A percentile compares a stretch with the other conserved stretches of the same genome.
phyloP scores from a whole-genome alignment of 176 grass and related monocot species.

The Musa acuminata region DNA sequence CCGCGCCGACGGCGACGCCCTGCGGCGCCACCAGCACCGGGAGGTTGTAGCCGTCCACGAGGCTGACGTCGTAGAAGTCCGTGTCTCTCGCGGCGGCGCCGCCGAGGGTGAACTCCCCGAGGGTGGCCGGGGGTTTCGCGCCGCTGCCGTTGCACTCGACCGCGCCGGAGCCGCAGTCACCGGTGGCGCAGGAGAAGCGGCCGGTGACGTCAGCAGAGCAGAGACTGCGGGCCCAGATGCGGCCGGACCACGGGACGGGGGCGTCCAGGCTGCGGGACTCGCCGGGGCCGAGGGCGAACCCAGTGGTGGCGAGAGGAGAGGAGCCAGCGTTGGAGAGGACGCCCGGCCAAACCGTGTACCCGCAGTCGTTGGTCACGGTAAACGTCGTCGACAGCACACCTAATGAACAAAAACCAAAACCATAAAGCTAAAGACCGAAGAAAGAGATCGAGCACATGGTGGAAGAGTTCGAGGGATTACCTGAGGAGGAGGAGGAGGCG shows the following conservation, averaged over 20 bases:
- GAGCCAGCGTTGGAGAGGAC: conserved; percentile 45
- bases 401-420: neutral
- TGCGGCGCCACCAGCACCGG: conserved; percentile 30
- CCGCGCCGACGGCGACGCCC: neutral
- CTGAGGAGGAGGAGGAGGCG: neutral
- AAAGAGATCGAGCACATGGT: neutral
- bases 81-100: conserved; percentile 32
- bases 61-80: conserved; percentile 97
- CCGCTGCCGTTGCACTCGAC: conserved; percentile 48
- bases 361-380: conserved; percentile 49
- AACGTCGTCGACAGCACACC: conserved; percentile 41
- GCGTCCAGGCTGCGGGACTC: conserved; percentile 36
- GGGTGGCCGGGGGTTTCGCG: conserved; percentile 33
- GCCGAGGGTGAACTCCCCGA: conserved; percentile 58
- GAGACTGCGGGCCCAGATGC: conserved; percentile 55
- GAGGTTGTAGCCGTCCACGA: conserved; percentile 68
- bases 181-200: conserved; percentile 40
- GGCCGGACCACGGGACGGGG: conserved; percentile 50
- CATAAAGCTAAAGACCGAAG: neutral
- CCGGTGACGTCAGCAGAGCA: conserved; percentile 27
- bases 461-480: neutral
- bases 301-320: conserved; percentile 35
- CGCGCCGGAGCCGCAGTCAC: conserved; percentile 52
- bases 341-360: conserved; percentile 54
- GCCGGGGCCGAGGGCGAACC: conserved; percentile 47